These are phyloP conservation scores for Fusarium subglutinans DNA, from an alignment of 2,329 filamentous ascomycete species.

Conservation along the genomic window DNA sequence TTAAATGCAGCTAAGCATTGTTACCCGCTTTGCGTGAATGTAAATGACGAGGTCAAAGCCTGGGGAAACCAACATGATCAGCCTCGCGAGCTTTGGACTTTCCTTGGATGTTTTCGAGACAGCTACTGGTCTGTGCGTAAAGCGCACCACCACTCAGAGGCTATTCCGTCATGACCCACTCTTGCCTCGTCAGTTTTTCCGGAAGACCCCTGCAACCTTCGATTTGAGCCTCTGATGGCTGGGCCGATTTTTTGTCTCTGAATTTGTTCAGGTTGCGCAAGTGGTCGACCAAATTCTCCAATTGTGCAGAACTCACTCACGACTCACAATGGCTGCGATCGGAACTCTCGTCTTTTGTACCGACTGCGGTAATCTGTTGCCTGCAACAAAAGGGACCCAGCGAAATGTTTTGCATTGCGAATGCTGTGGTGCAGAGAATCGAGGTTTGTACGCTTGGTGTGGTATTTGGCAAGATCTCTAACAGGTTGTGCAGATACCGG, in stretches of 20 bases:
- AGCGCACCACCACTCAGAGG: conserved; percentile 34
- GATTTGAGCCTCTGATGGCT: conserved; percentile 35
- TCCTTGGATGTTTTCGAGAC: conserved; percentile 33
- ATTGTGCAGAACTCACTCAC: background rate
- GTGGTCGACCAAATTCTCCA: conserved; percentile 6
- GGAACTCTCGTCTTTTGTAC: conserved; percentile 93
- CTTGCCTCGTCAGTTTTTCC: conserved; percentile 47
- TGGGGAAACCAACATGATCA: conserved; percentile 35
- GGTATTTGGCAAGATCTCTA: conserved; percentile 10
- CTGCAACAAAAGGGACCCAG: conserved; percentile 78
- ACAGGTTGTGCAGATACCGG: conserved; percentile 67
- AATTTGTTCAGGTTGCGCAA: conserved; percentile 26
- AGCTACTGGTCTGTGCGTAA: conserved; percentile 32
- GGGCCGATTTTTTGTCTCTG: conserved; percentile 42
- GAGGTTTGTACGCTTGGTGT: conserved; percentile 64
- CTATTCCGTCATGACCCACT: conserved; percentile 39
- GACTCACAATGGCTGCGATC: conserved; percentile 79
- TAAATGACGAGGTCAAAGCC: conserved; percentile 32
- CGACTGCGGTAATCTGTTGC: conserved; percentile 90
- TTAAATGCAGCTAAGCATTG: conserved; percentile 39
- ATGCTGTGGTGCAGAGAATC: conserved; percentile 85
- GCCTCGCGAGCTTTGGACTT: conserved; percentile 39
- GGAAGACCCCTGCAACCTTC: conserved; percentile 26
- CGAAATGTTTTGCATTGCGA: conserved; percentile 83
- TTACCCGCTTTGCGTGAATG: conserved; percentile 24